A percentile compares a stretch with the other conserved stretches of the same genome.
These are phyloP conservation scores for Neurospora terricola DNA, from an alignment of 495 filamentous ascomycete species.

Conservation along the genomic window DNA sequence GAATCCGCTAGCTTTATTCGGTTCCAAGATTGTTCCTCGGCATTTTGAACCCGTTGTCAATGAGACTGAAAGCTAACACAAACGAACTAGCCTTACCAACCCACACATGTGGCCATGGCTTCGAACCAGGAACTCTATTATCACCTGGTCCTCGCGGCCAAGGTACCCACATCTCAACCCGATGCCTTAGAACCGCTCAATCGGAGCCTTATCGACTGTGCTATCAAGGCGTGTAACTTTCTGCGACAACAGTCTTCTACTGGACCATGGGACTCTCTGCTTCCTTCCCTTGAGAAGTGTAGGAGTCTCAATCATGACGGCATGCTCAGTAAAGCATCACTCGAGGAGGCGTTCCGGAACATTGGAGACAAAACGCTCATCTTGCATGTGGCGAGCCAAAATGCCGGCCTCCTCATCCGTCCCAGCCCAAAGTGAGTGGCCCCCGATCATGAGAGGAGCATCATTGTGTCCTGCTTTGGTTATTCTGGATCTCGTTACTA, in stretches of 20 bases:
- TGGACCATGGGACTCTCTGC: neutral
- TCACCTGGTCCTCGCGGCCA: neutral
- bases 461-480: neutral
- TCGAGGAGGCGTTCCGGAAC: neutral
- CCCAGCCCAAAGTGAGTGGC: conserved; percentile 28
- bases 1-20: neutral
- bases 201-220: neutral
- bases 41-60: neutral
- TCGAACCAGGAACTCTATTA: neutral
- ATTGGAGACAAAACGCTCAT: neutral
- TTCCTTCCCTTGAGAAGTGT: neutral
- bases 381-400: conserved; percentile 30
- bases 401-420: conserved; percentile 45
- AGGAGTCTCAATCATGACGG: neutral
- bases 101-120: neutral
- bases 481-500: neutral
- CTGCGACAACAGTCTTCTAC: neutral
- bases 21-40: neutral
- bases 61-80: neutral
- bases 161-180: neutral
- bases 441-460: neutral
- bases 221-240: neutral
- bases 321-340: neutral
- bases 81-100: neutral
- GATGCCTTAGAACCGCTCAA: neutral